Conservation (phyloP, 1,284 basidiomycete species). For the Vanrija pseudolonga region DNA sequence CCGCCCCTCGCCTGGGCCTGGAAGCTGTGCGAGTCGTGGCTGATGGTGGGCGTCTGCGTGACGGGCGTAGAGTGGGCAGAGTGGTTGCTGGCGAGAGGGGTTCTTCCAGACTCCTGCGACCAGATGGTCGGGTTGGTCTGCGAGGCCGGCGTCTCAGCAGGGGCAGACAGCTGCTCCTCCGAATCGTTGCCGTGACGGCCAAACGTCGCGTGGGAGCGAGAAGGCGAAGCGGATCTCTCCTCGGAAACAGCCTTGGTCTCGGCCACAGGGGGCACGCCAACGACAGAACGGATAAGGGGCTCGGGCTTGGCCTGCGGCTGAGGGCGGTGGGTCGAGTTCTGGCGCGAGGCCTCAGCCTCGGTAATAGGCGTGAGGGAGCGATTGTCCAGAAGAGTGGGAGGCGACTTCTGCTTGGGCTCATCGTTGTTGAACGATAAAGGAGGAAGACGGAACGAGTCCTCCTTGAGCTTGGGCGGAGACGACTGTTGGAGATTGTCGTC, state of each 20-base stretch:
- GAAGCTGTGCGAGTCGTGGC: too few species aligned
- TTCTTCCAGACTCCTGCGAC: not conserved
- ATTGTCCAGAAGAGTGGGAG: not conserved
- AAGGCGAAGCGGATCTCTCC: too few species aligned
- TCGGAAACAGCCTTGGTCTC: too few species aligned
- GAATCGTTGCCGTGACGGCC: too few species aligned
- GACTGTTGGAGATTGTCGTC: not conserved
- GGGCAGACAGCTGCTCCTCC: not conserved
- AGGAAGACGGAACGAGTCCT: constrained; percentile 30
- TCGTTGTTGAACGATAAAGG: constrained; percentile 34
- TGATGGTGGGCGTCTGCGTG: not conserved
- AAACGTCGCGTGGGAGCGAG: too few species aligned
- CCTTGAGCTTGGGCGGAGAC: not conserved
- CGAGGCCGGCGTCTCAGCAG: not conserved
- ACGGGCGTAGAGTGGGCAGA: not conserved
- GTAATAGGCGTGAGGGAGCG: constrained; percentile 54
- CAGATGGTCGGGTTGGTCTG: not conserved
- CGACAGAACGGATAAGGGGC: too few species aligned
- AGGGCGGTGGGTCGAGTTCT: constrained; percentile 22
- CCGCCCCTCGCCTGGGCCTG: too few species aligned
- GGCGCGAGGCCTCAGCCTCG: constrained; percentile 47
- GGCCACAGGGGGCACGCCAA: too few species aligned
- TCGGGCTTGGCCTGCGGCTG: not conserved
- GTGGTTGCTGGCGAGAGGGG: not conserved
- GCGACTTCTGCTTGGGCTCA: not conserved